Evolutionary conservation across 2,329 filamentous ascomycete species (phyloP).

Genomic region (Gremmenia infestans): DNA sequence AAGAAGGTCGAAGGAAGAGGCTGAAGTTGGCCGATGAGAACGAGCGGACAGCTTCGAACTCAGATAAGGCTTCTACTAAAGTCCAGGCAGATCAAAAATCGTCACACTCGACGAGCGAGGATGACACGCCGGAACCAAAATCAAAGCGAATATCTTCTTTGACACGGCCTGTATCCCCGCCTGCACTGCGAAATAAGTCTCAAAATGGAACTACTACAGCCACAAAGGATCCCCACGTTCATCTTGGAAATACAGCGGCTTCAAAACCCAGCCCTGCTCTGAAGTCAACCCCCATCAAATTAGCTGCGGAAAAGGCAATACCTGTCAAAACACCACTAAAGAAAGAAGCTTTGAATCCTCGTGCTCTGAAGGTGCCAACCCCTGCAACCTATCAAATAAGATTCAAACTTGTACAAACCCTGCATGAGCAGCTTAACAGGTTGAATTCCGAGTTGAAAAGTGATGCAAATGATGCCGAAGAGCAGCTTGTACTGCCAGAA

Average conservation of each 20-base stretch:
- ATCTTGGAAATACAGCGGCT: slow-evolving; percentile 3
- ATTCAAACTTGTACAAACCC: slow-evolving; percentile 52
- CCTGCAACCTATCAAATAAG: slow-evolving; percentile 55
- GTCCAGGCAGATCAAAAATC: neutral
- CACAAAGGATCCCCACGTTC: neutral
- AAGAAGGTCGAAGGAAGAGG: slow-evolving; percentile 33
- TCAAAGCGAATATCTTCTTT: neutral
- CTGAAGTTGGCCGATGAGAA: slow-evolving; percentile 23
- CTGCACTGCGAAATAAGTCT: slow-evolving; percentile 3
- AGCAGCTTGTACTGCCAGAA: slow-evolving; percentile 53
- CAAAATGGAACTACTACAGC: slow-evolving; percentile 6
- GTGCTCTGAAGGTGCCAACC: slow-evolving; percentile 52
- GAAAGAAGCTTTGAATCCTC: slow-evolving; percentile 60
- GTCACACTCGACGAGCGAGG: neutral
- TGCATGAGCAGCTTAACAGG: slow-evolving; percentile 61
- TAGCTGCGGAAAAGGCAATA: slow-evolving; percentile 1
- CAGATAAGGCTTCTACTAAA: neutral
- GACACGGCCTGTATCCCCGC: neutral
- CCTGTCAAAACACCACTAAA: slow-evolving; percentile 26
- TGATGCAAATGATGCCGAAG: slow-evolving; percentile 43
- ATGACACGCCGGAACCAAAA: neutral
- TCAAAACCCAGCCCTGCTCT: slow-evolving; percentile 6
- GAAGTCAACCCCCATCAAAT: slow-evolving; percentile 11
- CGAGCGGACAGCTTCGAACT: neutral
- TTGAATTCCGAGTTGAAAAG: slow-evolving; percentile 61